Evolutionary conservation across 2,329 filamentous ascomycete genomes (phyloP), one percentile per base, ranked within the genome.

Genomic region (Kalmusia sp.): DNA sequence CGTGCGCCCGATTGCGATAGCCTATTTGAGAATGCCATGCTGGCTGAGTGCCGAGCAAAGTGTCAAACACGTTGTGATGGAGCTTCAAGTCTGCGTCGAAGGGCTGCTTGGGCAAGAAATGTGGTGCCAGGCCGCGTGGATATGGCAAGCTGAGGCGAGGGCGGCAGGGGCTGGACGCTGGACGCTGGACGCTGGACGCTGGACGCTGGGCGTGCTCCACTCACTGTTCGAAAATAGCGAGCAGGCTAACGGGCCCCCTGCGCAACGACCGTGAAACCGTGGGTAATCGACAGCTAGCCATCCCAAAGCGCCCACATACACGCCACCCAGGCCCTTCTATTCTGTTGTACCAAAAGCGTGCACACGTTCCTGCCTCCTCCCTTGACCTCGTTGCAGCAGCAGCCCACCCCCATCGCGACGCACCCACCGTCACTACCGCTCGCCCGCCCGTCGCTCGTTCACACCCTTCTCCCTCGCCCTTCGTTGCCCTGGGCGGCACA

Each of bases 391-490:
- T 22, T 14, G 27, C 17, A 30, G 12, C n/a, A n/a, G 9, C 28
- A n/a, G 12, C n/a, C 28, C 31, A 17, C 3, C 15, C 6, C 27
- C 17, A 24, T 52, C 25, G 35, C 53, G n/a, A n/a, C n/a, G n/a
- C 55, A 44, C 21, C 37, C 51, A 12, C 24, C 43, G 27, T 24
- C 40, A 30, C 35, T 49, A 27, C 24, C 55, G 30, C 45, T 43
- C 28, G 28, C 39, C 48, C 48, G 47, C 43, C 46, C n/a, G 31
- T 41, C 49, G 50, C 49, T 47, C 51, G 49, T 21, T 53, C 54
- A 49, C 15, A 21, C 43, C n/a, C 51, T 21, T 30, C 15, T 14
- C 14, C 41, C 30, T 33, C 48, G 21, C 48, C 48, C 30, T 49
- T 49, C 50, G 40, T 44, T 39, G 24, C 39, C 35, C 51, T 45